Conservation (phyloP, 306 rosid species). For the apple (Malus domestica) region DNA sequence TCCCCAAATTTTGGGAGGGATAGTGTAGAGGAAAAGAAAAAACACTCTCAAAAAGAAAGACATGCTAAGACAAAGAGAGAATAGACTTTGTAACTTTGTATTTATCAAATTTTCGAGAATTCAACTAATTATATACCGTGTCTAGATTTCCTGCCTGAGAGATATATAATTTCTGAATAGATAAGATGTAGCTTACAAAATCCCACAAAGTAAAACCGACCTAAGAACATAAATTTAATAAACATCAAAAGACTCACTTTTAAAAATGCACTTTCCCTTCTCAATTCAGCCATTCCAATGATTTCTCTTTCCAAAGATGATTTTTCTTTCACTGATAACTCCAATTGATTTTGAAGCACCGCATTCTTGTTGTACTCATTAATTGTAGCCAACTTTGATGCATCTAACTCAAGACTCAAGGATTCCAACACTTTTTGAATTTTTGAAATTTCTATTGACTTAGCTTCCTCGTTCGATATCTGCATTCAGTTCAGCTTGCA, state of each 20-base stretch:
- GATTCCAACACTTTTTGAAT: slow-evolving; percentile 71
- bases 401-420: slow-evolving; percentile 74
- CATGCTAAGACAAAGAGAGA: not conserved
- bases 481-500: slow-evolving; percentile 31
- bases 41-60: not conserved
- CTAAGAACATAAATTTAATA: not conserved
- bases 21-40: not conserved
- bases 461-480: slow-evolving; percentile 89
- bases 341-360: slow-evolving; percentile 79
- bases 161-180: not conserved
- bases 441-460: slow-evolving; percentile 57
- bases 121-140: not conserved
- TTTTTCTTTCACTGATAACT: slow-evolving; percentile 66
- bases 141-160: not conserved
- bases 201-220: not conserved
- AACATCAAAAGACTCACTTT: slow-evolving; percentile 41
- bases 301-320: slow-evolving; percentile 72
- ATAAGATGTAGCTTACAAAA: not conserved
- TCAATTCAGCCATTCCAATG: slow-evolving; percentile 51
- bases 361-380: slow-evolving; percentile 95
- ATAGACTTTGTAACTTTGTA: not conserved
- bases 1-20: not conserved
- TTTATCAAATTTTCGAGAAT: not conserved
- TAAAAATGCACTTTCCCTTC: slow-evolving; percentile 64
- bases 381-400: slow-evolving; percentile 75